Evolutionary conservation across 768 basidiomycete genomes (phyloP).

Genomic region (Russula vinacea): DNA sequence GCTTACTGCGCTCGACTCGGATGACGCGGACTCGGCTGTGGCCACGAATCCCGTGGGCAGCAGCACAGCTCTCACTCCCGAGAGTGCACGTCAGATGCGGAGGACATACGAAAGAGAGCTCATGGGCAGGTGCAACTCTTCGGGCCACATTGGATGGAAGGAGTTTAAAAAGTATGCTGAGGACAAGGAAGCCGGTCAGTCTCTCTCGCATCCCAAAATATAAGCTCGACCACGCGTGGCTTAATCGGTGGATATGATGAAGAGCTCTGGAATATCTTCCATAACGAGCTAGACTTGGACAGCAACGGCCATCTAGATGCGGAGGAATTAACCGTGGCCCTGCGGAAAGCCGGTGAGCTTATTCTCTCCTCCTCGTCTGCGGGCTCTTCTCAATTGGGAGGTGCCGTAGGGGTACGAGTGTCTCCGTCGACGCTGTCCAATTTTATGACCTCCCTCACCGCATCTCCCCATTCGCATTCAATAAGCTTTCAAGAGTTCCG

Average conservation of each 20-base stretch:
- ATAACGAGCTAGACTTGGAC: conserved; percentile 86
- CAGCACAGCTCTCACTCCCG: conserved; percentile 15
- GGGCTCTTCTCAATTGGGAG: not conserved
- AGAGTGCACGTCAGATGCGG: conserved; percentile 28
- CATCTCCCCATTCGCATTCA: conserved; percentile 62
- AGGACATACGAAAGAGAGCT: conserved; percentile 33
- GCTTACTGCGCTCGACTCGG: conserved; percentile 34
- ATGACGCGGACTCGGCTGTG: conserved; percentile 30
- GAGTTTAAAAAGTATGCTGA: conserved; percentile 74
- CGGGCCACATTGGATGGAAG: conserved; percentile 58
- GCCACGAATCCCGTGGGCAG: conserved; percentile 30
- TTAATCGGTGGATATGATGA: conserved; percentile 33
- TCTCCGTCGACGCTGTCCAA: conserved; percentile 68
- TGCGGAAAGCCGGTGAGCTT: conserved; percentile 65
- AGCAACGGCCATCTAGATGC: conserved; percentile 79
- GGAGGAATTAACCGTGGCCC: conserved; percentile 55
- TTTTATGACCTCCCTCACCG: conserved; percentile 75
- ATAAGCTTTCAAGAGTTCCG: conserved; percentile 85
- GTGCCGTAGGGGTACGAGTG: conserved; percentile 61
- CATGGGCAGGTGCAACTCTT: conserved; percentile 39
- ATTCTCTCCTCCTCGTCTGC: not conserved
- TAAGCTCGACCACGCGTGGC: conserved; percentile 26
- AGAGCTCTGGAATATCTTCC: conserved; percentile 93
- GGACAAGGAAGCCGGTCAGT: conserved; percentile 72
- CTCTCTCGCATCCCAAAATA: not conserved